Evolutionary conservation across 2,329 filamentous ascomycete species (phyloP), one percentile per base, ranked within the genome.

Genomic region (Fusarium drepaniforme): DNA sequence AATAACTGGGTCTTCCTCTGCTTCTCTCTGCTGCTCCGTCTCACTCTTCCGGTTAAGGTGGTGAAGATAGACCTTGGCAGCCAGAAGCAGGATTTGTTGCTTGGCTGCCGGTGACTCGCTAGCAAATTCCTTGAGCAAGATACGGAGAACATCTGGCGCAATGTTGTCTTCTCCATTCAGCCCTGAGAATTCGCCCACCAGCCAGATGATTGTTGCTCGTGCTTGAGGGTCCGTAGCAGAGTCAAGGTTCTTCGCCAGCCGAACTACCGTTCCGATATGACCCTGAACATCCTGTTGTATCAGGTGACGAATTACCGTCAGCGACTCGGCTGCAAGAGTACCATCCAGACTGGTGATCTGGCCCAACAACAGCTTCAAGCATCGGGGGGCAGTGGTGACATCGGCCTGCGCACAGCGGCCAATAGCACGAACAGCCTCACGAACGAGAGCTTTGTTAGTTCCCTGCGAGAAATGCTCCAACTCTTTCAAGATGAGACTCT

Each of bases 21-120:
- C 78, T 9, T 80, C 80, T 6, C 82, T 78, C 28, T 83, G 82
- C 60, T 82, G 82, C 42, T 82, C 81, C 9, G 75, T 72, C 76
- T 89, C 84, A 73, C 86, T 85, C 79, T 90, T 88, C 70, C 90
- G 88, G 79, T 95, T 95, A 44, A 98, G 84, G 80, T 97, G 91
- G 79, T 98, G 95, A 18, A 98, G 88, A 80, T 98, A 98, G 2
- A 98, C 95, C 81, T 98, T 98, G n/a, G 97, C 96, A 8, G 94
- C 97, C 4, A 99, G 88, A 1, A 99, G 88, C 18, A 99, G 89
- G 74, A 98, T 97, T 82, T 99, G 97, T 68, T 95, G 89, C 82
- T 97, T 98, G 15, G 95, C 95, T 33, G 92, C 88, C 80, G 98
- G 95, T 2, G 92, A 92, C 84, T 99, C 97, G 71, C 92, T 91